Conservation (phyloP, 2,329 filamentous ascomycete genomes). For the Calonectria naviculata region DNA sequence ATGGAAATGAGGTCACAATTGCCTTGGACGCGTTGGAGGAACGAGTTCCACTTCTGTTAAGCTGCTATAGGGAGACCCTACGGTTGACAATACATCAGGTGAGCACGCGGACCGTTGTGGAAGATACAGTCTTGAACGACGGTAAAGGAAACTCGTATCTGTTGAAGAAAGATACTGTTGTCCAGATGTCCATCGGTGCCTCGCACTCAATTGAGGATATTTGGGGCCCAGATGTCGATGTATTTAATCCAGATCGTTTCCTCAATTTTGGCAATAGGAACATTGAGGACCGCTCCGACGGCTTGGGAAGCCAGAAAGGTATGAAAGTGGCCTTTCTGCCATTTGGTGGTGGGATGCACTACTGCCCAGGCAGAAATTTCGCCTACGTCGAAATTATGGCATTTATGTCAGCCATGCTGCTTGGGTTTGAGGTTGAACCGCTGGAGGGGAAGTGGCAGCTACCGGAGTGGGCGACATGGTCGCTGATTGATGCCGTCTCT, state of each 20-base stretch:
- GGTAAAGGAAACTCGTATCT: slow-evolving; percentile 33
- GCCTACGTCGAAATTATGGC: slow-evolving; percentile 19
- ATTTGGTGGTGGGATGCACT: slow-evolving; percentile 16
- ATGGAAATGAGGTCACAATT: slow-evolving; percentile 38
- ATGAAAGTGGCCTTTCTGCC: neutral
- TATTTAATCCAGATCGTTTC: slow-evolving; percentile 24
- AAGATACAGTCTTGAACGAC: slow-evolving; percentile 48
- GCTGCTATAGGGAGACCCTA: slow-evolving; percentile 53
- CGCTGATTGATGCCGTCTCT: slow-evolving; percentile 1
- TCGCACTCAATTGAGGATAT: slow-evolving; percentile 20
- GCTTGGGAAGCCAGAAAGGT: slow-evolving; percentile 8
- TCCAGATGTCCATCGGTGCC: slow-evolving; percentile 27
- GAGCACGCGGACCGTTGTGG: slow-evolving; percentile 50
- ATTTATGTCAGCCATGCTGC: neutral
- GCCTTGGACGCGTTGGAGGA: slow-evolving; percentile 48
- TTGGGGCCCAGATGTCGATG: slow-evolving; percentile 28
- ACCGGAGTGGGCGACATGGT: neutral
- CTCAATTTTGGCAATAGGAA: neutral
- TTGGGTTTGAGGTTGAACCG: slow-evolving; percentile 15
- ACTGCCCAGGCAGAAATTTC: slow-evolving; percentile 17
- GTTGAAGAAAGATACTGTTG: slow-evolving; percentile 36
- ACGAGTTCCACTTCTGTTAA: slow-evolving; percentile 46
- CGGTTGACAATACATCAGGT: slow-evolving; percentile 50
- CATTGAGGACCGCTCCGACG: slow-evolving; percentile 11
- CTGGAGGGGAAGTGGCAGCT: slow-evolving; percentile 10